phyloP scores from a whole-genome alignment of 2,329 filamentous ascomycete genomes.

The Fusarium sp. region DNA sequence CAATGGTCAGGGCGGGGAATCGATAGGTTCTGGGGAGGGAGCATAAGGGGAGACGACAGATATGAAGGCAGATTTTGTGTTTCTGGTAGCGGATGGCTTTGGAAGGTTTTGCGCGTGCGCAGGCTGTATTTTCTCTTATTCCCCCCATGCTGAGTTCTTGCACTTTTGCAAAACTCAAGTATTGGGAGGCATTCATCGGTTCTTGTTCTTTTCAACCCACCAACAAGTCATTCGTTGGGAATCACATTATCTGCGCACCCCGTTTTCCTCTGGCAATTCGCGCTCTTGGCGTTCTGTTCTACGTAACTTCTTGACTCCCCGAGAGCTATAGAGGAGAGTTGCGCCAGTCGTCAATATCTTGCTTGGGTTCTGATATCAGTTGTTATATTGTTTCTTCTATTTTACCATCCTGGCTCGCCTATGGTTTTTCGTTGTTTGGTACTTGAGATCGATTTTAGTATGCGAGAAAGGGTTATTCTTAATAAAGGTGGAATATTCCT shows the following conservation, averaged over 20 bases:
- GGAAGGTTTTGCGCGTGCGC: conserved; percentile 32
- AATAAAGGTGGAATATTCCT: conserved; percentile 44
- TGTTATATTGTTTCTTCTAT: conserved; percentile 25
- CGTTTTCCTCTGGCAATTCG: neutral
- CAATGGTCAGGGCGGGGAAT: conserved; percentile 4
- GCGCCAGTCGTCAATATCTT: conserved; percentile 16
- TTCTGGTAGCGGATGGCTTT: conserved; percentile 16
- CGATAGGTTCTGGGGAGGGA: conserved; percentile 24
- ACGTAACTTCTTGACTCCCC: neutral
- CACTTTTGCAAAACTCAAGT: conserved; percentile 4
- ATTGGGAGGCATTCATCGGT: conserved; percentile 9
- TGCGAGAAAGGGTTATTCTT: conserved; percentile 42
- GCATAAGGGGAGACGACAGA: conserved; percentile 10
- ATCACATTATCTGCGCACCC: neutral
- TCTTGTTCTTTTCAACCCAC: conserved; percentile 11
- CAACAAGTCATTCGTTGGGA: conserved; percentile 7
- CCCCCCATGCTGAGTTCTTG: conserved; percentile 1
- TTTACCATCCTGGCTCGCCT: conserved; percentile 34
- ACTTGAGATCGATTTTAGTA: conserved; percentile 30
- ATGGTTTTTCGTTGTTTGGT: conserved; percentile 16
- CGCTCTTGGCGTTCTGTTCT: conserved; percentile 1
- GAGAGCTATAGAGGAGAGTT: neutral
- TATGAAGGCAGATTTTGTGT: conserved; percentile 28
- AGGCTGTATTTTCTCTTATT: conserved; percentile 37
- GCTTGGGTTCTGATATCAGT: conserved; percentile 30